These are phyloP conservation scores for Neurospora sp. DNA, from an alignment of 2,329 filamentous ascomycete species.

Conservation along the genomic window DNA sequence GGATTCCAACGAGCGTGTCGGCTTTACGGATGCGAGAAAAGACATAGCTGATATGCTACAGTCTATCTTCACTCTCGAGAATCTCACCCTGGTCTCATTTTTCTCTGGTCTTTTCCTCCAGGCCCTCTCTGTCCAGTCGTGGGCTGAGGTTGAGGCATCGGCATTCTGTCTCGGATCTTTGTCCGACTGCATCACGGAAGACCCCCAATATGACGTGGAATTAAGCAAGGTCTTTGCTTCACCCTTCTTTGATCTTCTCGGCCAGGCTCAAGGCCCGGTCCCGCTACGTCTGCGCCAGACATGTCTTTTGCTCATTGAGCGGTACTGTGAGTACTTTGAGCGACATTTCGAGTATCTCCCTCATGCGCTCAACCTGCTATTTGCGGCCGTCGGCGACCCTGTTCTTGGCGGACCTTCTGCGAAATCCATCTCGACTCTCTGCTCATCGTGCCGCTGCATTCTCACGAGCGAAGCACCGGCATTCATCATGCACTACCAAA, in stretches of 20 bases:
- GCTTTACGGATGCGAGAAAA: constrained; percentile 62
- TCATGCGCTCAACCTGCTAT: constrained; percentile 62
- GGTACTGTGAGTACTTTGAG: constrained; percentile 69
- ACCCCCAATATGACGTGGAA: constrained; percentile 45
- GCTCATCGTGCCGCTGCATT: constrained; percentile 61
- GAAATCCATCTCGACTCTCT: constrained; percentile 63
- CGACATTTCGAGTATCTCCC: constrained; percentile 57
- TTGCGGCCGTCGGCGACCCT: constrained; percentile 54
- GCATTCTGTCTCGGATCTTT: constrained; percentile 56
- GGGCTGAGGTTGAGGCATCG: constrained; percentile 51
- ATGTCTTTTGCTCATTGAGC: constrained; percentile 59
- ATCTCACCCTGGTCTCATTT: constrained; percentile 42
- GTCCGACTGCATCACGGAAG: constrained; percentile 53
- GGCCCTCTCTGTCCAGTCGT: constrained; percentile 37
- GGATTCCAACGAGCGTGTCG: constrained; percentile 58
- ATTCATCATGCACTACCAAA: constrained; percentile 62
- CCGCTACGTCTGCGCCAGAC: constrained; percentile 56
- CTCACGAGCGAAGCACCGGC: constrained; percentile 56
- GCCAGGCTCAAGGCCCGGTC: constrained; percentile 39
- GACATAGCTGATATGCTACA: constrained; percentile 73
- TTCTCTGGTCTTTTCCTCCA: constrained; percentile 47
- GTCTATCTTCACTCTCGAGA: constrained; percentile 55
- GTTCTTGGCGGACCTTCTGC: constrained; percentile 58
- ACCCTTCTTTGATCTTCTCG: constrained; percentile 44
- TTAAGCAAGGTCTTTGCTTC: constrained; percentile 53